Evolutionary conservation across 2,329 filamentous ascomycete species (phyloP), one percentile per base, ranked within the genome.

Genomic region (Neonectria magnoliae): DNA sequence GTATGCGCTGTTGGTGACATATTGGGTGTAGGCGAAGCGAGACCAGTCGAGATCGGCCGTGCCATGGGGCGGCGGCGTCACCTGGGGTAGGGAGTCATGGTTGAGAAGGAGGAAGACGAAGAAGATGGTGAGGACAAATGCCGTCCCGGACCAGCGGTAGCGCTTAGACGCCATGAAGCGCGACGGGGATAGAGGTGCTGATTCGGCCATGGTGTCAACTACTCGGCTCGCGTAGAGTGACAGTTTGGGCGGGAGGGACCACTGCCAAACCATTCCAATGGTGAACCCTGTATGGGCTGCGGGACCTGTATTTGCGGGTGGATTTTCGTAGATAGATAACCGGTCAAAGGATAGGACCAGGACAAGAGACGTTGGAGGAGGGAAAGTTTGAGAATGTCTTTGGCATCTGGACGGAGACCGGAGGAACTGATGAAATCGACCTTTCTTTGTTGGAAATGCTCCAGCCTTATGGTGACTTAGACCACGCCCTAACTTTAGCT

Each of bases 1-100:
- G 60, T 84, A 83, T 1, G 79, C 78, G 36, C 76, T 75, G 18
- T 81, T 76, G 1, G 84, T 86, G 38, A 81, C 83, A 73, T 86
- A 85, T 68, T 84, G 82, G 1, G 80, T 79, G 64, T 86, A 85
- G 1, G 84, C 84, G 57, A 80, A 85, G 0, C 57, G 68, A 4
- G 70, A 66, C 70, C 70, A 72, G 29, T 69, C 62, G 2, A 62
- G 33, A 4, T 47, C 18, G 1, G 33, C 16, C 9, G 27, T 38
- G 16, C 14, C 36, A 38, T 38, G 6, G 36, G 4, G 36, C 36
- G 16, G 16, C 36, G 36, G 36, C 14, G 36, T n/a, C 36, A 38
- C 14, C 36, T 38, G 36, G 36, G 36, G 7, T 2, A 42, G 16
- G 52, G 41, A 16, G 53, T 9, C 25, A 22, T 56, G 41, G 9